Evolutionary conservation across 2,329 filamentous ascomycete genomes (phyloP).

Genomic region (Penicillium vulpinum): DNA sequence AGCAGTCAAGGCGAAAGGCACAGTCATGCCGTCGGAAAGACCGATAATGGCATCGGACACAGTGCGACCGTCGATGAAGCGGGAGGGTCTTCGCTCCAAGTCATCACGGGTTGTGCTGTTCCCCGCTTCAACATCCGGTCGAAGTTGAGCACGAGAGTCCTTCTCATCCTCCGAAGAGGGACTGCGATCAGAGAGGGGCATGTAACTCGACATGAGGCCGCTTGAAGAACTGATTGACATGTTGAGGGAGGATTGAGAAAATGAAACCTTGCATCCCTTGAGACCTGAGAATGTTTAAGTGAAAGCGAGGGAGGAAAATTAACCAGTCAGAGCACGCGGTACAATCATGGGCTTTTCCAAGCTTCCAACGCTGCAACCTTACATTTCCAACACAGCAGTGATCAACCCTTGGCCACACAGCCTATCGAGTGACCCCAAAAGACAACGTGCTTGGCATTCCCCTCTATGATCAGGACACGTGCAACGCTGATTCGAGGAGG

Average conservation of each 20-base stretch:
- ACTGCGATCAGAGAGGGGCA: conserved; percentile 19
- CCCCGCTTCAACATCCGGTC: conserved; percentile 16
- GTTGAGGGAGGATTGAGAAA: not conserved
- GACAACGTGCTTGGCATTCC: conserved; percentile 25
- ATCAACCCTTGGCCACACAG: conserved; percentile 11
- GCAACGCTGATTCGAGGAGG: conserved; percentile 23
- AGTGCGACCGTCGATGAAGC: conserved; percentile 39
- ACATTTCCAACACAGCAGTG: not conserved
- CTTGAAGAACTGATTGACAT: conserved; percentile 36
- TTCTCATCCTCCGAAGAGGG: conserved; percentile 33
- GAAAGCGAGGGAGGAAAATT: not conserved
- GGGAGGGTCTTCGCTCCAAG: conserved; percentile 26
- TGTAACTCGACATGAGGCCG: conserved; percentile 34
- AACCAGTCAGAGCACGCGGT: conserved; percentile 12
- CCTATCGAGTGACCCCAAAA: conserved; percentile 15
- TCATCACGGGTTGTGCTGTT: conserved; percentile 5
- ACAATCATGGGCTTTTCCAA: not conserved
- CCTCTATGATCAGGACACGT: conserved; percentile 18
- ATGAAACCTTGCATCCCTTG: conserved; percentile 6
- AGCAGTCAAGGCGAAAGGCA: conserved; percentile 76
- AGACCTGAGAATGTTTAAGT: conserved; percentile 6
- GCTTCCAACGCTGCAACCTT: not conserved
- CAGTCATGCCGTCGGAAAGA: conserved; percentile 75
- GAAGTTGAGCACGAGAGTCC: conserved; percentile 19
- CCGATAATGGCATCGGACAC: conserved; percentile 68